A percentile compares a stretch with the other conserved stretches of the same genome.
Evolutionary conservation across 1,139 yeast species (phyloP).

Genomic region (Groenewaldozyma auringiensis): DNA sequence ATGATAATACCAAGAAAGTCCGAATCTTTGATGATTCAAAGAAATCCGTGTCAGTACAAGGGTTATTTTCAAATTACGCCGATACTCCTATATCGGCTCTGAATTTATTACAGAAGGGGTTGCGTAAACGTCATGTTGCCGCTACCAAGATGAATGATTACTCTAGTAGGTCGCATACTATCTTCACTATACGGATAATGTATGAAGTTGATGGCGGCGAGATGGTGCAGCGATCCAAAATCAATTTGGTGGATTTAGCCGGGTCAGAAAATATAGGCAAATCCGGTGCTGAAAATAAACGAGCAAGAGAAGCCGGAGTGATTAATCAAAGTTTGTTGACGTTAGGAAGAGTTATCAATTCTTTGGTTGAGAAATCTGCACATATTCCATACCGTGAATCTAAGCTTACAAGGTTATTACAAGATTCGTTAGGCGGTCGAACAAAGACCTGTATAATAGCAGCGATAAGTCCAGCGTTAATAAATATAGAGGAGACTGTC

Average conservation of each 20-base stretch:
- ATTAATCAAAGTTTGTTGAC: conserved; percentile 79
- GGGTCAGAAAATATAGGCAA: conserved; percentile 77
- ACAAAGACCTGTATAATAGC: conserved; percentile 77
- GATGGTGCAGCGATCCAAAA: conserved; percentile 39
- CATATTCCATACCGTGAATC: conserved; percentile 86
- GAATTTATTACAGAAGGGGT: conserved; percentile 40
- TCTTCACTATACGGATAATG: conserved; percentile 53
- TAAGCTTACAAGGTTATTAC: conserved; percentile 66
- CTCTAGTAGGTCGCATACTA: conserved; percentile 57
- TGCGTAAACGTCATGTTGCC: conserved; percentile 48
- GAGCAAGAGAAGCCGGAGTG: conserved; percentile 84
- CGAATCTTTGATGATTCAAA: conserved; percentile 38
- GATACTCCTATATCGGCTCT: conserved; percentile 32
- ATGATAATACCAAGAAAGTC: conserved; percentile 32
- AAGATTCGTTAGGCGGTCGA: conserved; percentile 77
- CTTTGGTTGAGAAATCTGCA: conserved; percentile 50
- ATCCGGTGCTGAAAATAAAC: conserved; percentile 69
- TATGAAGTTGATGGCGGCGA: conserved; percentile 31
- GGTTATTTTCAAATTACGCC: conserved; percentile 37
- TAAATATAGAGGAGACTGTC: conserved; percentile 66
- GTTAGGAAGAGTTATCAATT: conserved; percentile 75
- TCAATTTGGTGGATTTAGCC: conserved; percentile 81
- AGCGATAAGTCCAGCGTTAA: conserved; percentile 72
- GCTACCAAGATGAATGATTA: conserved; percentile 56
- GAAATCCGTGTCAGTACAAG: conserved; percentile 32